Evolutionary conservation across 163 green algal genomes (phyloP).

Genomic region (Scenedesmus sp.): DNA sequence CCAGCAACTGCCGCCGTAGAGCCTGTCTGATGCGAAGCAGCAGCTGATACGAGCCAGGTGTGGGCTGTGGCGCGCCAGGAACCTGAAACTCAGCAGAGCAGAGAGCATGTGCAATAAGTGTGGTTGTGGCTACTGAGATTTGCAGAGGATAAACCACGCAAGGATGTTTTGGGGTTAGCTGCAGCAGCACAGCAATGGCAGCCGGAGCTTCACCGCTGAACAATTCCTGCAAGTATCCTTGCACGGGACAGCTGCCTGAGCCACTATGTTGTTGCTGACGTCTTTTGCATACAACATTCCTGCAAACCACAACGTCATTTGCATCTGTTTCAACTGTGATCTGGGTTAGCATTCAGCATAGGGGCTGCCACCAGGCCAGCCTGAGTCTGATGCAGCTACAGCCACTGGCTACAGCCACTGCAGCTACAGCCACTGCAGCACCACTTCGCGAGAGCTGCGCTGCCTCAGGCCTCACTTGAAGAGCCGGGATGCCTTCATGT

Average conservation of each 20-base stretch:
- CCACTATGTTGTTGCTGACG: background rate
- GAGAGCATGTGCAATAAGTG: background rate
- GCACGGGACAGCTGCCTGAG: background rate
- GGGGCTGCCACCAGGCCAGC: background rate
- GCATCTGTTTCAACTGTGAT: too few relatives aligned
- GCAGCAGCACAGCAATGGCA: background rate
- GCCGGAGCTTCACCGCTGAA: background rate
- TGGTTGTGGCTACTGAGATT: too few relatives aligned
- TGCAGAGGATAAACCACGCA: background rate
- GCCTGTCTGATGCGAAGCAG: conserved; percentile 48
- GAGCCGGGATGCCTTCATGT: conserved; percentile 48
- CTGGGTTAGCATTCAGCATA: background rate
- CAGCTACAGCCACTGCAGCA: background rate
- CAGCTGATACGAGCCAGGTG: conserved; percentile 23
- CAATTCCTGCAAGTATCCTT: conserved; percentile 17
- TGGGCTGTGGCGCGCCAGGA: conserved; percentile 28
- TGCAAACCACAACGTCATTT: background rate
- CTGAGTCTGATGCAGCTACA: background rate
- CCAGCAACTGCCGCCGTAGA: conserved; percentile 50
- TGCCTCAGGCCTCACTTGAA: conserved; percentile 40
- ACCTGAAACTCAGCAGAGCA: conserved; percentile 11
- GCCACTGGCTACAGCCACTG: background rate
- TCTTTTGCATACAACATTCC: background rate
- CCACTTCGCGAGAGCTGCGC: background rate
- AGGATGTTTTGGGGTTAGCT: background rate